Base-by-base conservation (phyloP, 129 eudicot species). In the Artemisia tridentata region DNA sequence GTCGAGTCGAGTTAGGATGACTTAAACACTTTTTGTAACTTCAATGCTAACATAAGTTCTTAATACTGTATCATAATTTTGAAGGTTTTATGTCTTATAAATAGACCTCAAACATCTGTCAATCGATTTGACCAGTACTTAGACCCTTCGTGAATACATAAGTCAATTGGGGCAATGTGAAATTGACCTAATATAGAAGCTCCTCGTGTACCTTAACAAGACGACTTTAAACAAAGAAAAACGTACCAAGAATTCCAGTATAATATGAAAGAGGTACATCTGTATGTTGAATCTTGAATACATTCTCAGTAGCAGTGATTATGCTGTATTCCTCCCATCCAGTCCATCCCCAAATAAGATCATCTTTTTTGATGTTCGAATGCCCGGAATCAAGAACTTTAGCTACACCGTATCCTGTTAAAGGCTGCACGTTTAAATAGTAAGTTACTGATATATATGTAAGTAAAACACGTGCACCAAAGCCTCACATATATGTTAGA, bases 241-340 rank as follows among this genome's bases (percentile, higher is more conserved):
- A 59, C 81, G 20, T 69, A 89, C 92, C 96, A 68, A 89, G 90
- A 56, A 86, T 69, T 74, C 96, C 96, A 0, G 90, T 84, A 67
- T 89, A 89, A 74, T 89, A 89, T 41, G 92, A 89, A 34, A 89
- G 90, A 61, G 93, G 96, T 21, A 86, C 85, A 74, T 86, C 88
- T 1, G 85, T 84, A 51, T 89, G 78, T 17, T 82, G 66, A 69
- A 89, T 82, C 68, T 89, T 89, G 65, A 86, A 78, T 10, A 80
- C 41, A 38, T 12, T 6, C 65, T 63, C 71, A 0, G 82, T 29
- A 21, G 64, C 46, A 8, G 58, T 86, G 54, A 89, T 78, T 7
- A 89, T 77, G 70, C 80, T 84, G 76, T 89, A 89, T 60, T 89
- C 92, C 75, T 89, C 96, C 96, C 96, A 89, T 59, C 96, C 83